A percentile compares a stretch with the other conserved stretches of the same genome.
phyloP scores from a whole-genome alignment of 768 basidiomycete genomes.

The Cyathus striatus region DNA sequence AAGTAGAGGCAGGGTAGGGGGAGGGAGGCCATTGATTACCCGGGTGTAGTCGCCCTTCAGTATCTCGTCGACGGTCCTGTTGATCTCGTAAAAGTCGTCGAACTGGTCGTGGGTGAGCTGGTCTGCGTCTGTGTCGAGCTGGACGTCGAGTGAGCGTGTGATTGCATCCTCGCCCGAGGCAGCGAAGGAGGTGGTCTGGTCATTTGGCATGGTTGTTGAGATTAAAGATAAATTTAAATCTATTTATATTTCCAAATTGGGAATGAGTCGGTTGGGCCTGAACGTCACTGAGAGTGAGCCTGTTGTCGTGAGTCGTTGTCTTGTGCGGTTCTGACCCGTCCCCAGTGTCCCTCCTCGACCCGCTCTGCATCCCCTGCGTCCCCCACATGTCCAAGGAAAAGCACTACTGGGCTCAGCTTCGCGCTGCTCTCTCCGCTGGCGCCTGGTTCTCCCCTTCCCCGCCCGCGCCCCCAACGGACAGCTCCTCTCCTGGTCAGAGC shows the following conservation, averaged over 20 bases:
- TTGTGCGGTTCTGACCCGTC: no score
- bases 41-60: conserved; percentile 60
- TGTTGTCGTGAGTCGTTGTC: no score
- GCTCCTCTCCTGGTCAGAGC: conserved; percentile 66
- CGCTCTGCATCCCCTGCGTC: not conserved
- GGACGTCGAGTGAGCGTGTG: conserved; percentile 43
- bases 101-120: conserved; percentile 34
- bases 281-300: no score
- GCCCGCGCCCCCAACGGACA: conserved; percentile 53
- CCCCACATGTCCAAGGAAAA: conserved; percentile 46
- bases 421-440: conserved; percentile 65
- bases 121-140: conserved; percentile 30
- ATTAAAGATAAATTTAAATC: not conserved
- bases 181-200: conserved; percentile 16
- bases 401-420: conserved; percentile 77
- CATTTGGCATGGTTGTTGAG: not conserved
- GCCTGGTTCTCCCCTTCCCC: conserved; percentile 62
- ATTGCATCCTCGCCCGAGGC: conserved; percentile 51
- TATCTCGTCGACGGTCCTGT: conserved; percentile 59
- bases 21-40: conserved; percentile 32
- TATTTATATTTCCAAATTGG: no score
- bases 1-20: not conserved
- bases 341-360: not conserved
- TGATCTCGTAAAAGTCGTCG: conserved; percentile 71
- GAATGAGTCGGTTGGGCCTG: no score